Evolutionary conservation across 106 monocot species (phyloP).

Genomic region (Gastrodia elata): DNA sequence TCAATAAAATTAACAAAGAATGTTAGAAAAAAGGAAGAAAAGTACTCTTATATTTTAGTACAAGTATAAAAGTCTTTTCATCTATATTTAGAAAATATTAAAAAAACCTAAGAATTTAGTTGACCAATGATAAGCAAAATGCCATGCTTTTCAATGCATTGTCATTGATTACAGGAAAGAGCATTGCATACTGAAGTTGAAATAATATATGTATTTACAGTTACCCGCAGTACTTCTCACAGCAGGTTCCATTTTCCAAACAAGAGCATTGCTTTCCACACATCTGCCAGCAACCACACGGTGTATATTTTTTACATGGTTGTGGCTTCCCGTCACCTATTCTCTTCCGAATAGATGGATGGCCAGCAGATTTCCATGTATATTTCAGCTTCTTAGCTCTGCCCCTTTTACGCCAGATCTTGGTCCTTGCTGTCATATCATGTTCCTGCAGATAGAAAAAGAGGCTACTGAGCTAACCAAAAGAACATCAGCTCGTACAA

Average conservation of each 20-base stretch:
- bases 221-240: constrained; percentile 98
- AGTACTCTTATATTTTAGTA: no score
- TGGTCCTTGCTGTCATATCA: constrained; percentile 50
- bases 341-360: constrained; percentile 84
- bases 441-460: constrained; percentile 38
- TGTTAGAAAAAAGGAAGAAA: no score
- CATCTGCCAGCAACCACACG: constrained; percentile 83
- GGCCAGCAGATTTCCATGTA: constrained; percentile 94
- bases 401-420: constrained; percentile 65
- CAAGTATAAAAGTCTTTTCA: no score
- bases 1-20: no score
- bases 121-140: no score
- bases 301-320: constrained; percentile 75
- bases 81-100: no score
- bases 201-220: neutral
- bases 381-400: constrained; percentile 76
- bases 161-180: neutral
- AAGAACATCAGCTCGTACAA: neutral
- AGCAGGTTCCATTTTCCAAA: constrained; percentile 80
- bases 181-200: neutral
- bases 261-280: constrained; percentile 94
- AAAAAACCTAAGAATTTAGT: no score
- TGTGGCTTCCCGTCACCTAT: constrained; percentile 76
- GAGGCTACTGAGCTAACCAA: constrained; percentile 1
- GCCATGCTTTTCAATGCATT: no score